These are phyloP conservation scores for Plasmodium knowlesi DNA, from an alignment of 169 alveolate genomes.

Conservation along the genomic window DNA sequence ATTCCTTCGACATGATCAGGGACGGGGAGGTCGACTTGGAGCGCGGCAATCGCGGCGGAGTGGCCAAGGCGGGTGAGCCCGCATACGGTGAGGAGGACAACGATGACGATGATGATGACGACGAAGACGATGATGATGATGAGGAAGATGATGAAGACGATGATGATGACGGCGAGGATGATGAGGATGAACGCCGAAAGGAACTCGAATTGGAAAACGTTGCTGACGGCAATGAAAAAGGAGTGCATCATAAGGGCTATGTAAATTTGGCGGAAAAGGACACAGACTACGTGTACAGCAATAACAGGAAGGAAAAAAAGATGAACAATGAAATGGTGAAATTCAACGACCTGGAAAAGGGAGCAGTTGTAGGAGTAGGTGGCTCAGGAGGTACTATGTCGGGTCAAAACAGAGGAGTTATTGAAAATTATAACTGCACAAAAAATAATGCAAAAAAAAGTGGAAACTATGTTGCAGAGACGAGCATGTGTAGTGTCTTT, in stretches of 20 bases:
- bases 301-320: background rate
- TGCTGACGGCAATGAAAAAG: slow-evolving; percentile 9
- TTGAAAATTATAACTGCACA: background rate
- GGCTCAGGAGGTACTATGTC: background rate
- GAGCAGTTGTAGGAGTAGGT: background rate
- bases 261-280: slow-evolving; percentile 15
- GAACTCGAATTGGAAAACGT: slow-evolving; percentile 9
- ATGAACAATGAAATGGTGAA: slow-evolving; percentile 65
- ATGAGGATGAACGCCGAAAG: slow-evolving; percentile 5
- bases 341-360: slow-evolving; percentile 37
- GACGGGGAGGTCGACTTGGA: background rate
- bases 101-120: slow-evolving; percentile 3
- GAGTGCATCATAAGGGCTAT: slow-evolving; percentile 7
- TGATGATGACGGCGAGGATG: background rate
- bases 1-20: slow-evolving; percentile 20
- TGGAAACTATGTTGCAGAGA: background rate
- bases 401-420: background rate
- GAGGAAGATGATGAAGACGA: slow-evolving; percentile 23
- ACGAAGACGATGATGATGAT: background rate
- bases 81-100: background rate
- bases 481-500: slow-evolving; percentile 40
- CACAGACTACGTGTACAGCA: background rate
- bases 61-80: background rate
- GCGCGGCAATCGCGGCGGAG: background rate
- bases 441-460: background rate